Base-by-base conservation (phyloP, 768 basidiomycete genomes). In the Fomitopsis serialis region DNA sequence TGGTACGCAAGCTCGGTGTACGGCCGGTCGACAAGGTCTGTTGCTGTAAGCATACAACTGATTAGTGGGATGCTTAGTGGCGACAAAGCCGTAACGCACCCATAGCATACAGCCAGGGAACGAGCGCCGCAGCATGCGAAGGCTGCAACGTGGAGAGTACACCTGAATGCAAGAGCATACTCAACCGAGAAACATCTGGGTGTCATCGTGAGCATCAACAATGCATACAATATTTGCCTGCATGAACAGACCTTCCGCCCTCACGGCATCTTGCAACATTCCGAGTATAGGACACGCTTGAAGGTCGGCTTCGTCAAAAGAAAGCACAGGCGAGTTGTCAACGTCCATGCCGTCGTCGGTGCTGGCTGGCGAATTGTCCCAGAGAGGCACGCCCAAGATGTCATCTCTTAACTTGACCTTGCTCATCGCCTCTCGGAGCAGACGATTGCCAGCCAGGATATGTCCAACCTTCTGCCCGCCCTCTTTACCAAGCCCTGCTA, bases 21-120 rank as follows among this genome's bases (percentile, higher is more conserved):
- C 10, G 45, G 8, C 1, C 47, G 51, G 13, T 56, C 58, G 17
- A 62, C 47, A 49, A 58, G 58, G 22, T 58, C 71, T 40, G 73
- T 60, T 7, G 64, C 70, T 76, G 23, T 53, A 49, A 36, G 42
- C 25, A 59, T 50, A 24, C 59, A n/a, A 47, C 54, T 48, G 62
- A 53, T 10, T 43, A 52, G 48, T 48, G 64, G 23, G 57, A 37
- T 12, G 51, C 53, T 27, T 22, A 50, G 25, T 45, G 32, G 4
- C 13, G 17, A 8, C 24, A 58, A 5, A 81, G 63, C 21, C 60
- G 12, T 47, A 19, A 29, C 54, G 12, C 12, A 78, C 82, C 78
- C 45, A 76, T 57, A 40, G 70, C 48, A 48, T 73, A 76, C 9
- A 84, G 57, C 62, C 72, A 77, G 15, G 69, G 60, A 15, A 78